Base-by-base conservation (phyloP, 768 basidiomycete genomes). In the Podaxis carcinomalis region DNA sequence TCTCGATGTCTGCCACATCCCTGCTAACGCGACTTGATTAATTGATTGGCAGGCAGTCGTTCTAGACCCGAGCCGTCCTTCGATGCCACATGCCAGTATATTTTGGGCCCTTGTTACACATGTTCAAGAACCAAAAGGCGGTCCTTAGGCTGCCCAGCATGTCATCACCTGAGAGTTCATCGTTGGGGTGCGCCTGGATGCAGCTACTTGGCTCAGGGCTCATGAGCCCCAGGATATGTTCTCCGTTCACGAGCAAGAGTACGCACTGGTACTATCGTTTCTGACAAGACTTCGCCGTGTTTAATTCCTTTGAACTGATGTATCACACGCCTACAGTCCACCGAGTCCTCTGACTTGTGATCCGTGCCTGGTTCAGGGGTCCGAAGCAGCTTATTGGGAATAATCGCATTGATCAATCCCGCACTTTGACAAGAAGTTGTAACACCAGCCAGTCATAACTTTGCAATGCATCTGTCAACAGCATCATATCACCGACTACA, bases 401-500 rank as follows among this genome's bases (percentile, higher is more conserved):
- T 54, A 11, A 11, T 37, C 52, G 37, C 19, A 3, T 37, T 40
- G 32, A 9, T 2, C 10, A 4, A 23, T 16, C 32, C 35, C 16
- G 51, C n/a, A 25, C 16, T 54, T 16, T 27, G 19, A 39, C 53
- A 36, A 40, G 28, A 21, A 25, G 55, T 1, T 28, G 37, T 19
- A 46, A n/a, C 11, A 9, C 32, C 23, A 55, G 35, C 52, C 59
- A 61, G 46, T 61, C 40, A 37, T 19, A 44, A 5, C 35, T 27
- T 23, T 5, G 16, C 35, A 50, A 40, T 21, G n/a, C 59, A 61
- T 61, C 59, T 61, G 52, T 49, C 52, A 55, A 46, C 10, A 2
- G n/a, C 44, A 54, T 16, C 52, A 27, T 61, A 61, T 55, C 59
- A 61, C 59, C 53, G 46, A 54, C 51, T n/a, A 5, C 28, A 36